Percentiles rank a stretch among this genome's conserved stretches.
Evolutionary conservation across 768 basidiomycete genomes (phyloP).

Genomic region (Pleurotus eryngii): DNA sequence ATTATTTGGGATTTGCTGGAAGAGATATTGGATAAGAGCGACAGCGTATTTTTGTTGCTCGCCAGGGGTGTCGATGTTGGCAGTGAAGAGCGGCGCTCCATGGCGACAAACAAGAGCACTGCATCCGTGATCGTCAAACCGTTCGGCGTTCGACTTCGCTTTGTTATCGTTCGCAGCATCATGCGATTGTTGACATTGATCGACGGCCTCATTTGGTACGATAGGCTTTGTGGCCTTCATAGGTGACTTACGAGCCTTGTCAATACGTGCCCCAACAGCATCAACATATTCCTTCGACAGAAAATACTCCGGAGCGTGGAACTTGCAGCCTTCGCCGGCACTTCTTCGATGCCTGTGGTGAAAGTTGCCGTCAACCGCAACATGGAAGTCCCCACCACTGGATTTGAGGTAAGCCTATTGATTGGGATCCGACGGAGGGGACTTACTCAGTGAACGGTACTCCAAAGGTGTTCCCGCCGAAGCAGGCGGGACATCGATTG

Average conservation of each 20-base stretch:
- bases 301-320: slow-evolving; percentile 18
- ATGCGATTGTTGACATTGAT: slow-evolving; percentile 21
- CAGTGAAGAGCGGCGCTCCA: slow-evolving; percentile 25
- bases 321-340: slow-evolving; percentile 19
- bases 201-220: slow-evolving; percentile 21
- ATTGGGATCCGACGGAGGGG: not conserved
- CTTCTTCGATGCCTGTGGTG: slow-evolving; percentile 17
- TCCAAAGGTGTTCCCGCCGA: slow-evolving; percentile 15
- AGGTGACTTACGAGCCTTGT: slow-evolving; percentile 7
- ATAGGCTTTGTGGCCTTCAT: not conserved
- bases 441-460: slow-evolving; percentile 6
- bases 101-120: slow-evolving; percentile 31
- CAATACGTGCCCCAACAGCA: slow-evolving; percentile 15
- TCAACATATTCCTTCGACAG: slow-evolving; percentile 21
- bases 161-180: slow-evolving; percentile 24
- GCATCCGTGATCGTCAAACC: slow-evolving; percentile 22
- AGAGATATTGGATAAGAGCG: slow-evolving; percentile 25
- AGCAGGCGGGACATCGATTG: slow-evolving; percentile 26
- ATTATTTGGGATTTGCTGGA: slow-evolving; percentile 18
- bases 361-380: slow-evolving; percentile 30
- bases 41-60: slow-evolving; percentile 27
- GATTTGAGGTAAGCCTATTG: not conserved
- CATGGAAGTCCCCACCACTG: slow-evolving; percentile 28
- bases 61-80: slow-evolving; percentile 30
- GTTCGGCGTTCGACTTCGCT: slow-evolving; percentile 11